Evolutionary conservation across 257 asterid genomes (phyloP).

Genomic region (Solanum bulbocastanum): DNA sequence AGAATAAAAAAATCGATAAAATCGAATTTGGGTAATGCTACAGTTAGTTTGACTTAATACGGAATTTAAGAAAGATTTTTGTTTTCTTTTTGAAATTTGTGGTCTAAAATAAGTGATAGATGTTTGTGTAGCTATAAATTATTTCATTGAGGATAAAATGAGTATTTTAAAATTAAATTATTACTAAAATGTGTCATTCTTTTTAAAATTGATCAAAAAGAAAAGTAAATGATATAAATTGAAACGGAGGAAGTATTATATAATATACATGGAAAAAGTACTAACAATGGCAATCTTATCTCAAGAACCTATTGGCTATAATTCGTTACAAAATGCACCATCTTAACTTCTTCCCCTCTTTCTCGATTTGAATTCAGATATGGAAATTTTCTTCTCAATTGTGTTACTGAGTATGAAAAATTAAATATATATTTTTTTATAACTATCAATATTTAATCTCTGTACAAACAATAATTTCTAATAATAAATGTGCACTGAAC

Average conservation of each 20-base stretch:
- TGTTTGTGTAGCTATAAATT: too few relatives aligned
- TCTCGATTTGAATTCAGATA: not conserved
- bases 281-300: not conserved
- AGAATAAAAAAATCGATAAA: not conserved
- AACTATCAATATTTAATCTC: too few relatives aligned
- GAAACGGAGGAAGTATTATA: not conserved
- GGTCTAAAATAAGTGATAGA: too few relatives aligned
- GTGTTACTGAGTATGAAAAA: too few relatives aligned
- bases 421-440: too few relatives aligned
- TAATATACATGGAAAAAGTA: not conserved
- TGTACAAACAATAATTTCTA: not conserved
- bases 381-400: not conserved
- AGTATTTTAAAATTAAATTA: too few relatives aligned
- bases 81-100: too few relatives aligned
- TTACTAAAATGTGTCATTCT: too few relatives aligned
- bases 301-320: not conserved
- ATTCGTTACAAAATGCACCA: not conserved
- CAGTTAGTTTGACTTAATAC: not conserved
- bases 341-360: not conserved
- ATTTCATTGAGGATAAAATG: too few relatives aligned
- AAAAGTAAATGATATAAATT: too few relatives aligned
- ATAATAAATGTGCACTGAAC: not conserved
- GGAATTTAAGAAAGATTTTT: too few relatives aligned
- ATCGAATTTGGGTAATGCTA: not conserved
- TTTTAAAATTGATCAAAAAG: too few relatives aligned